Evolutionary conservation across 2,329 filamentous ascomycete genomes (phyloP), one percentile per base, ranked within the genome.

Genomic region (Exserohilum turcica): DNA sequence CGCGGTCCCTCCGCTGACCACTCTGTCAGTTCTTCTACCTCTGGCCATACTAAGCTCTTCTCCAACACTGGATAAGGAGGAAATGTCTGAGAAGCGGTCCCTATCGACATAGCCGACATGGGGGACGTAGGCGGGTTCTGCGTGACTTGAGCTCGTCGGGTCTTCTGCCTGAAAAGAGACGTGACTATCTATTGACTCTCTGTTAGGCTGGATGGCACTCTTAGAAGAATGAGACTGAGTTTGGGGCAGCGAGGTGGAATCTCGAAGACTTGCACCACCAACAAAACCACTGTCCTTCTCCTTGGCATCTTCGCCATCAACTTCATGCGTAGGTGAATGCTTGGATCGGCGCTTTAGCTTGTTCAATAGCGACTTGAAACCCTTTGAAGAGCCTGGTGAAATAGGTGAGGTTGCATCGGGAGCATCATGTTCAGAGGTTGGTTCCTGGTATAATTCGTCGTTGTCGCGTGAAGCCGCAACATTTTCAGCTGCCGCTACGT

Each of bases 251-350:
- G 60, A 66, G 42, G 54, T 54, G n/a, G 59, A 71, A 5, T 58
- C 65, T 21, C 58, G 67, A 7, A 74, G 67, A 21, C 72, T 70
- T 1, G 75, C 76, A 55, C 80, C 84, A 15, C 76, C 76, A 37
- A 80, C 78, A 21, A 76, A 74, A 0, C 74, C 76, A 2, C 77
- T 50, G n/a, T 65, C 63, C 13, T 61, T 62, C 9, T 68, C 68
- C 28, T 57, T 61, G 28, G 28, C 15, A 38, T 52, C 56, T 7
- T 53, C 54, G n/a, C 60, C 54, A 15, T 62, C 54, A 15, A 35
- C 28, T 9, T 58, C 56, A 4, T 60, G 43, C 16, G 52, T 37
- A 8, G 60, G 48, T 7, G 65, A 52, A 38, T 71, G 70, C 59
- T 71, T 75, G 10, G 74, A 74, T 16, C 70, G 71, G 21, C 74